Evolutionary conservation across 2,329 filamentous ascomycete genomes (phyloP), one percentile per base, ranked within the genome.

Genomic region (Penicillium hordei): DNA sequence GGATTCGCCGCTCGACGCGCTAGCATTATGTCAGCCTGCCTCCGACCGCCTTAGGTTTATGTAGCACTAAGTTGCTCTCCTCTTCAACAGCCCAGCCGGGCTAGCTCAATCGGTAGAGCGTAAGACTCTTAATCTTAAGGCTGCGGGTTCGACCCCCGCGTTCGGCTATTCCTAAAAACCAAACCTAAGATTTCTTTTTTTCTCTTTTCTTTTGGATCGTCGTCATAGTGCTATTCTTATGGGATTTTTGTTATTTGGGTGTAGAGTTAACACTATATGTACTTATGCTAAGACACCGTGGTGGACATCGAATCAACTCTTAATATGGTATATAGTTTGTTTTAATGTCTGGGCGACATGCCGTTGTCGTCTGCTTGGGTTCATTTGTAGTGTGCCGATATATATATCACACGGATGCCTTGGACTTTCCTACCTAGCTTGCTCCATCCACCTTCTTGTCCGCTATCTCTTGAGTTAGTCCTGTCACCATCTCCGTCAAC

Each of bases 401-500:
- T 43, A 43, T 36, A 44, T 10, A 17, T 12, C 8, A 33, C 31
- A 33, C 31, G 12, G 31, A 42, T 25, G 5, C 9, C 15, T 44
- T n/a, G 15, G 9, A 10, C 5, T 25, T 7, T 33, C 12, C 13
- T 2, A 33, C 10, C 39, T 52, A 34, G 17, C 21, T 45, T 34
- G 25, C n/a, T 21, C 21, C 54, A 46, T 54, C 52, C 36, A 8
- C 39, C 33, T 38, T 48, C 27, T 44, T 50, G 52, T 46, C 13
- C 34, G 19, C 19, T 12, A 59, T 69, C 39, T 70, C 66, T 49
- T 71, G 67, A 1, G 54, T 63, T 76, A 92, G 82, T 8, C 81
- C 81, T 71, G 83, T 85, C 27, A 92, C 81, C 52, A 91, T 80
- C 54, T 72, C 70, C 71, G 89, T 85, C 48, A 89, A 81, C 69